phyloP scores from a whole-genome alignment of 192 early-diverging fungal species.

The Entomortierella lignicola region DNA sequence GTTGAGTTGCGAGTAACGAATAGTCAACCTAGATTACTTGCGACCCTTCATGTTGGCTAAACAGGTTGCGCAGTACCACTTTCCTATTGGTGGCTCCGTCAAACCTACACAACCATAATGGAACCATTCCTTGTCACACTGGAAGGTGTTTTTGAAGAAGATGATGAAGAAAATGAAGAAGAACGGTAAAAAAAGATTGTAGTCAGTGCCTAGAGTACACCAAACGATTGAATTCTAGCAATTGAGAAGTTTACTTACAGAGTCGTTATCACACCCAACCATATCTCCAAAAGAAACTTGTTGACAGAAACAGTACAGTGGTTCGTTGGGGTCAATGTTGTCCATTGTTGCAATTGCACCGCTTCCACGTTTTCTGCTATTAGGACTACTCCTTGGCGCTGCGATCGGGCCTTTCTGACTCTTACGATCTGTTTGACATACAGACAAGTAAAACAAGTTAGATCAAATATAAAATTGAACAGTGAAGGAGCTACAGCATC shows the following conservation, averaged over 20 bases:
- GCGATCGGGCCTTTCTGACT: conserved; percentile 47
- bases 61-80: conserved; percentile 96
- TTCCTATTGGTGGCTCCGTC: conserved; percentile 86
- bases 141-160: conserved; percentile 11
- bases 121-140: conserved; percentile 99
- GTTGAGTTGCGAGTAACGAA: too few relatives aligned
- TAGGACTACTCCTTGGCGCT: conserved; percentile 43
- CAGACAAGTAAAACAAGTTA: neutral
- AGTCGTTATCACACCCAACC: conserved; percentile 93
- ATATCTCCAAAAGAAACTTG: conserved; percentile 98
- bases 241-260: conserved; percentile 30
- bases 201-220: too few relatives aligned
- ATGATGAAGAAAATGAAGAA: neutral
- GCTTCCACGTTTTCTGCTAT: conserved; percentile 32
- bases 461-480: neutral
- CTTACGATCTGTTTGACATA: conserved; percentile 33
- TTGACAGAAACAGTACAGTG: conserved; percentile 94
- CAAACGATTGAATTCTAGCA: too few relatives aligned
- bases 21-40: conserved; percentile 57
- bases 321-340: conserved; percentile 97
- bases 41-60: conserved; percentile 64
- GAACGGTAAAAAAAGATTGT: too few relatives aligned
- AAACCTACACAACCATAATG: conserved; percentile 95
- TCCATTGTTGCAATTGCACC: conserved; percentile 67
- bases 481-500: too few relatives aligned